Percentiles rank a stretch among this genome's conserved stretches.
Evolutionary conservation across 139 green algal species (phyloP).

Genomic region (Chlorella sp.): DNA sequence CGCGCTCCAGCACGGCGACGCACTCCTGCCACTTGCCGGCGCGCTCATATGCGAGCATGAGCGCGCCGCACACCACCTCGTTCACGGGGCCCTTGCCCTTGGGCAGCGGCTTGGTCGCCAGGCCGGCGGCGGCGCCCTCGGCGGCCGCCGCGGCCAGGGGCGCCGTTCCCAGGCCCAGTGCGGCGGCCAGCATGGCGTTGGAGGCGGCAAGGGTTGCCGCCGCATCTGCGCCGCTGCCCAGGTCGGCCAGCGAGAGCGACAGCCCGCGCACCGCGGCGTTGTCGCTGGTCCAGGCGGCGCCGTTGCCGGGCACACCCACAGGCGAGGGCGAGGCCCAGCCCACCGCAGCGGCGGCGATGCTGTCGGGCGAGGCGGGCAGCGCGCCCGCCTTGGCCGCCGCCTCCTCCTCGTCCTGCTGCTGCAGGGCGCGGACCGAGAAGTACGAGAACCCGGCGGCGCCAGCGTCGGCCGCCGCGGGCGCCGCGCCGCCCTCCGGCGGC

Average conservation of each 20-base stretch:
- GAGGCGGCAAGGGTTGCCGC: background rate
- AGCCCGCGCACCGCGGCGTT: slow-evolving; percentile 26
- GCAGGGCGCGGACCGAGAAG: too few species aligned
- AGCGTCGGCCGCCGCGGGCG: too few species aligned
- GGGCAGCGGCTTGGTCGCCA: slow-evolving; percentile 13
- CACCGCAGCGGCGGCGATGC: too few species aligned
- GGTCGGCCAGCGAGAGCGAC: slow-evolving; percentile 17
- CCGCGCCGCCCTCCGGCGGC: too few species aligned
- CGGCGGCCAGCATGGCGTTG: too few species aligned
- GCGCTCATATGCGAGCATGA: slow-evolving; percentile 87
- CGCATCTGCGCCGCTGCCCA: background rate
- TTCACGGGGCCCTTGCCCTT: slow-evolving; percentile 58
- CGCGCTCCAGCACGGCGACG: slow-evolving; percentile 64
- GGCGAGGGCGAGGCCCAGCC: too few species aligned
- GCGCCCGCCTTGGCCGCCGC: too few species aligned
- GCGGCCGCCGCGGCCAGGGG: background rate
- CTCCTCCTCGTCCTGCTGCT: background rate
- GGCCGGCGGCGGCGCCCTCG: background rate
- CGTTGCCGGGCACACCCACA: background rate
- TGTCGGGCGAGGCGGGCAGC: too few species aligned
- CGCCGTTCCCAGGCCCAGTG: too few species aligned
- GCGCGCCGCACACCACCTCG: slow-evolving; percentile 79
- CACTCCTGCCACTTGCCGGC: slow-evolving; percentile 68
- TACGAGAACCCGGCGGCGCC: background rate
- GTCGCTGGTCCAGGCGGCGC: slow-evolving; percentile 21